Evolutionary conservation across 1,284 basidiomycete species (phyloP).

Genomic region (Sphagnurus paluster): DNA sequence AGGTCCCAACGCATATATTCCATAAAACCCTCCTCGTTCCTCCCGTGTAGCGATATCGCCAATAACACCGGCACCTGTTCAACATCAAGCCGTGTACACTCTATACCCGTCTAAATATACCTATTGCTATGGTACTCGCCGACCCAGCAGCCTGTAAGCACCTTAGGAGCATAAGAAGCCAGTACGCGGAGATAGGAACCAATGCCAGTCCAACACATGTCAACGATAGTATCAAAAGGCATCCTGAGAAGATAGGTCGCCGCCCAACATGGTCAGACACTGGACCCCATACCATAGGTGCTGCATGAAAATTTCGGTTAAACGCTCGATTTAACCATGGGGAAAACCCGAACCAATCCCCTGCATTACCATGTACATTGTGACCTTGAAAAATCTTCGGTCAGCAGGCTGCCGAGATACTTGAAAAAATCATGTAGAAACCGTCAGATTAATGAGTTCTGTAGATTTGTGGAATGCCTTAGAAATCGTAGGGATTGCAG

Average conservation of each 20-base stretch:
- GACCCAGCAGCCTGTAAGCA: constrained; percentile 62
- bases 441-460: constrained; percentile 74
- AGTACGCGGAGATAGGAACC: constrained; percentile 57
- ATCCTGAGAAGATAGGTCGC: constrained; percentile 52
- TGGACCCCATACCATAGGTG: constrained; percentile 64
- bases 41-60: constrained; percentile 53
- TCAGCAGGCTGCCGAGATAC: neutral
- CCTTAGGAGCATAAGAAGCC: constrained; percentile 61
- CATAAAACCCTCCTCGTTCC: constrained; percentile 56
- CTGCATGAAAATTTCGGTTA: constrained; percentile 28
- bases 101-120: constrained; percentile 23
- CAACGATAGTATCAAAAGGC: constrained; percentile 50
- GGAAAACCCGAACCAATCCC: constrained; percentile 54
- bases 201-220: constrained; percentile 63
- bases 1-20: constrained; percentile 46
- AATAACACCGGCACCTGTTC: constrained; percentile 54
- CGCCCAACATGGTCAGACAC: constrained; percentile 58
- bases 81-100: neutral
- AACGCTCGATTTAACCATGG: neutral
- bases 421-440: constrained; percentile 9
- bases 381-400: constrained; percentile 40
- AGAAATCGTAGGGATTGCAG: constrained; percentile 70
- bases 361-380: constrained; percentile 78
- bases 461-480: constrained; percentile 60
- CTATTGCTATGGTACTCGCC: constrained; percentile 59